Conservation (phyloP, 108 stramenopile genomes). For the Aurantiochytrium sp. region DNA sequence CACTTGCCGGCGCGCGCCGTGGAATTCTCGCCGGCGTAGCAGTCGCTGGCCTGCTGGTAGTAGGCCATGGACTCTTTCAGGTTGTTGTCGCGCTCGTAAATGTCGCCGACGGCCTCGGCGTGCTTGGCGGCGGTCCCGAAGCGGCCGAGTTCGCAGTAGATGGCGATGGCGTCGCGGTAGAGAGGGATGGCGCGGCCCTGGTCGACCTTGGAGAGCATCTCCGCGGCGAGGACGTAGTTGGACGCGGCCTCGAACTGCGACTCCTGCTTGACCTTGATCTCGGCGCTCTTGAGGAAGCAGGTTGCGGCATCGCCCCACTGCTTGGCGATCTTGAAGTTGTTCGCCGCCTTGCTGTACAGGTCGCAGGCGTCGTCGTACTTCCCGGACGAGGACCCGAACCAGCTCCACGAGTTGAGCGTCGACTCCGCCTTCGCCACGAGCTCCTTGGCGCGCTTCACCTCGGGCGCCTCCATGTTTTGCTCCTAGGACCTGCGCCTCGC, state of each 20-base stretch:
- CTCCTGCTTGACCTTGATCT: background rate
- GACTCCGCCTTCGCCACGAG: conserved; percentile 9
- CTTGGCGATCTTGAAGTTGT: conserved; percentile 22
- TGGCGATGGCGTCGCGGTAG: background rate
- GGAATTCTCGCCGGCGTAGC: conserved; percentile 20
- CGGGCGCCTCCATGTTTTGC: conserved; percentile 25
- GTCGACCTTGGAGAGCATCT: background rate
- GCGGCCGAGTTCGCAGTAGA: background rate
- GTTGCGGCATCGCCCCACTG: background rate
- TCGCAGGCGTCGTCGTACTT: conserved; percentile 27
- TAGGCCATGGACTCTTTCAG: background rate
- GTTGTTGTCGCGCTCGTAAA: conserved; percentile 18
- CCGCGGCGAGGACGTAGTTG: conserved; percentile 11
- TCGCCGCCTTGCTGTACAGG: conserved; percentile 17
- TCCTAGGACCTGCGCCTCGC: no score
- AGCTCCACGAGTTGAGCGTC: conserved; percentile 11
- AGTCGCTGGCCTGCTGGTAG: background rate
- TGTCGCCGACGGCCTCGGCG: background rate
- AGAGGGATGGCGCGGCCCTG: background rate
- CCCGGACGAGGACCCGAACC: background rate
- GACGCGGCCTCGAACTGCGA: conserved; percentile 15
- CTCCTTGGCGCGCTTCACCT: conserved; percentile 28
- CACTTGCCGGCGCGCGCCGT: background rate
- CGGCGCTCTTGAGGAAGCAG: conserved; percentile 19
- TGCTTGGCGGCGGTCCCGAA: conserved; percentile 7